Evolutionary conservation across 148 eudicot species (phyloP).

Genomic region (Pharnaceum exiguum): DNA sequence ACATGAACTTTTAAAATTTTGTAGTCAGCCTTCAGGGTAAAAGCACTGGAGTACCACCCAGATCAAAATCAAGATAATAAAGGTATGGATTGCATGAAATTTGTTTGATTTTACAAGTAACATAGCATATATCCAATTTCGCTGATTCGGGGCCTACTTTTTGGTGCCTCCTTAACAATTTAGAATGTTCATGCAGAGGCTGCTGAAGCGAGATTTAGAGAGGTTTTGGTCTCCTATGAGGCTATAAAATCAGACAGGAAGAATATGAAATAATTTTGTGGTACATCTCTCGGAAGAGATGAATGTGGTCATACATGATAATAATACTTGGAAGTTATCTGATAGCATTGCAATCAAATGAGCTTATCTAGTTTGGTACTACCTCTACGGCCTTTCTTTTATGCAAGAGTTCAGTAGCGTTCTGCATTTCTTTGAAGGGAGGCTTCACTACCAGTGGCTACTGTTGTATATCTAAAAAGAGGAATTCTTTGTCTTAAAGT

Average conservation of each 20-base stretch:
- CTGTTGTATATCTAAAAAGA: too few relatives aligned
- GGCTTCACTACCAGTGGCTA: too few relatives aligned
- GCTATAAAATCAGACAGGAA: slow-evolving; percentile 86
- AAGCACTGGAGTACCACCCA: slow-evolving; percentile 91
- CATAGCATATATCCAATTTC: background rate
- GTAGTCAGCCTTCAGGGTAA: slow-evolving; percentile 91
- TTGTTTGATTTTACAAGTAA: background rate
- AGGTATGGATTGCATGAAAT: slow-evolving; percentile 37
- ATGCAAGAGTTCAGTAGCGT: too few relatives aligned
- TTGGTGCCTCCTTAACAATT: slow-evolving; percentile 1
- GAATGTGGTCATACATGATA: too few relatives aligned
- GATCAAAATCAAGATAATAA: slow-evolving; percentile 92
- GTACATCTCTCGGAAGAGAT: too few relatives aligned
- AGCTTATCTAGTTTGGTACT: too few relatives aligned
- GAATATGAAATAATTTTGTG: slow-evolving; percentile 30
- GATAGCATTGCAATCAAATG: too few relatives aligned
- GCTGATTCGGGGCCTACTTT: background rate
- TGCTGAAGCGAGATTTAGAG: slow-evolving; percentile 92
- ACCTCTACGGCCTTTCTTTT: too few relatives aligned
- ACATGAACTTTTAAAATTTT: background rate
- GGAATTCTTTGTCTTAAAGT: too few relatives aligned
- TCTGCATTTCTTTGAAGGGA: too few relatives aligned
- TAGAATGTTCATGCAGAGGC: slow-evolving; percentile 53
- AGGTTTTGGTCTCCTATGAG: slow-evolving; percentile 81
- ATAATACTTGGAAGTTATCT: too few relatives aligned